Conservation (phyloP, 306 rosid genomes). For the Carpinus fangiana region DNA sequence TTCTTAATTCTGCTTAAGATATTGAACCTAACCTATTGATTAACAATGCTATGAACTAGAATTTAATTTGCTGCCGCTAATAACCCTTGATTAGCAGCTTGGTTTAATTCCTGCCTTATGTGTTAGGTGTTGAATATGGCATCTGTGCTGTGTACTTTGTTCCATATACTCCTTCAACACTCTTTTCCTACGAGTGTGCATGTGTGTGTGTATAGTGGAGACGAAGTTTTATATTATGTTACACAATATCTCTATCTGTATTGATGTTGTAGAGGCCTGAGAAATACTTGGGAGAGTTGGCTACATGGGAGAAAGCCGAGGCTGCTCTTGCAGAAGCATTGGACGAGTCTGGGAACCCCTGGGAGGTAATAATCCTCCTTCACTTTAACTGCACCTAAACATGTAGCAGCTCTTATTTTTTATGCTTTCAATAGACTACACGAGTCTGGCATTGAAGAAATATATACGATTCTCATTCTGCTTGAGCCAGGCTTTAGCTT, state of each 20-base stretch:
- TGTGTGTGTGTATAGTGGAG: neutral
- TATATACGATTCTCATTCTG: neutral
- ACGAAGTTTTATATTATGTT: neutral
- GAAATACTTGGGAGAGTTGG: slow-evolving; percentile 70
- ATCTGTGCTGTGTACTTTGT: neutral
- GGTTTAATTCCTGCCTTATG: neutral
- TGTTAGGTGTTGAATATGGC: neutral
- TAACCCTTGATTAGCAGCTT: neutral
- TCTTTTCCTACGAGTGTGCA: neutral
- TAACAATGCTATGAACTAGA: neutral
- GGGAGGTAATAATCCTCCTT: slow-evolving; percentile 63
- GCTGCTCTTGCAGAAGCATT: slow-evolving; percentile 79
- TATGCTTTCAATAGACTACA: neutral
- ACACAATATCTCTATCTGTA: neutral
- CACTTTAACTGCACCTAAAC: neutral
- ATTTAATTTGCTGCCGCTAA: neutral
- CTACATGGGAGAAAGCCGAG: slow-evolving; percentile 95
- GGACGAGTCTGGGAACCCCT: slow-evolving; percentile 79
- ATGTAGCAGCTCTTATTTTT: neutral
- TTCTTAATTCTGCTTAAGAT: slow-evolving; percentile 3
- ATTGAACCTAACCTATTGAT: slow-evolving; percentile 1
- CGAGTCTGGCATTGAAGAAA: neutral
- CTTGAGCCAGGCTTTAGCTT: neutral
- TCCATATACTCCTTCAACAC: neutral
- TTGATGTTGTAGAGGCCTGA: slow-evolving; percentile 69